phyloP scores from a whole-genome alignment of 306 rosid genomes.

The Cicer chorassanicum region DNA sequence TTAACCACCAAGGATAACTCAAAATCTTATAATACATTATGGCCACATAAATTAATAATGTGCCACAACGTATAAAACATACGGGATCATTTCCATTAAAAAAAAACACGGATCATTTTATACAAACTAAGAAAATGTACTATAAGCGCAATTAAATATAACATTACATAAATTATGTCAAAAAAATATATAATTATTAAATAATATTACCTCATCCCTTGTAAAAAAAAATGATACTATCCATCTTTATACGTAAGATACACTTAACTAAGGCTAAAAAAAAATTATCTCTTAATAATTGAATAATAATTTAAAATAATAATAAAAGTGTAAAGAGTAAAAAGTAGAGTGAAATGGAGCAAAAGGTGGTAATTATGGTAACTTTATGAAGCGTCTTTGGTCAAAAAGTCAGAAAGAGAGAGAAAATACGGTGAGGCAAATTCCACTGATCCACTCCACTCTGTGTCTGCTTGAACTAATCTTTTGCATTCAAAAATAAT shows the following conservation, averaged over 20 bases:
- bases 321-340: neutral
- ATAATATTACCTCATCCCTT: too few species aligned
- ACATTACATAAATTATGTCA: too few species aligned
- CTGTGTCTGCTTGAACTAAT: neutral
- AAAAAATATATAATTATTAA: too few species aligned
- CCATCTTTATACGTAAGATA: too few species aligned
- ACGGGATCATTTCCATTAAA: too few species aligned
- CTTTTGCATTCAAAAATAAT: neutral
- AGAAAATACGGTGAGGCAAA: conserved; percentile 16
- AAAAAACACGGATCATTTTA: too few species aligned
- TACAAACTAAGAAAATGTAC: neutral
- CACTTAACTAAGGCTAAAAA: too few species aligned
- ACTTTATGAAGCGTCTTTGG: conserved; percentile 47
- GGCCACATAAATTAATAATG: neutral
- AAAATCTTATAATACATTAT: neutral
- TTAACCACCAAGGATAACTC: neutral
- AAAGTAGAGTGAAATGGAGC: neutral
- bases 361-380: conserved; percentile 41
- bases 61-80: neutral
- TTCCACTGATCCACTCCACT: conserved; percentile 13
- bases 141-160: neutral
- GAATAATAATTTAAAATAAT: neutral
- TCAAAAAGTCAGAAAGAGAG: conserved; percentile 33
- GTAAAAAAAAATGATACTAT: too few species aligned
- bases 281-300: neutral